phyloP scores from a whole-genome alignment of 1,284 basidiomycete genomes.

The Marasmius tenuissimus region DNA sequence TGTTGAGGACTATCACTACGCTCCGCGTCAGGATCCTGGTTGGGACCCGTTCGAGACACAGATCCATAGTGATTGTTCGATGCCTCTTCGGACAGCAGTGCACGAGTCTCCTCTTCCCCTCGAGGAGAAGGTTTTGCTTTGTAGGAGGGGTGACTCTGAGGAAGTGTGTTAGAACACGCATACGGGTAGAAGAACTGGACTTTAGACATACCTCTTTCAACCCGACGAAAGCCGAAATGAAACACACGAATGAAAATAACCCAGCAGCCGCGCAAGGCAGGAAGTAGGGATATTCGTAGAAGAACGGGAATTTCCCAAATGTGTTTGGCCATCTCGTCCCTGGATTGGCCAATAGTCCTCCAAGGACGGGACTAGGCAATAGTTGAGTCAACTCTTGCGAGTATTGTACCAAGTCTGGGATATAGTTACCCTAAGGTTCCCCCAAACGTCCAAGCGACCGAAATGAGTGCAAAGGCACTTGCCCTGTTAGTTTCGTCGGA shows the following conservation, averaged over 20 bases:
- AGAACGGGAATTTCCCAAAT: conserved; percentile 30
- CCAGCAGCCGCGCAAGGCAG: conserved; percentile 40
- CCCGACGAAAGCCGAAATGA: conserved; percentile 23
- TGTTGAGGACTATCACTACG: conserved; percentile 31
- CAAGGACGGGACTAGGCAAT: conserved; percentile 35
- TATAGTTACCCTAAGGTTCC: conserved; percentile 35
- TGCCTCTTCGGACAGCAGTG: neutral
- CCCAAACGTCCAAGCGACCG: conserved; percentile 42
- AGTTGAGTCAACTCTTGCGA: neutral
- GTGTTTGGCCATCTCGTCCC: conserved; percentile 36
- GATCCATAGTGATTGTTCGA: neutral
- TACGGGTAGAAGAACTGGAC: neutral
- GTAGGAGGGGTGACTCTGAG: neutral
- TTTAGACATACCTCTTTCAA: conserved; percentile 31
- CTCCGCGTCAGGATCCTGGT: neutral
- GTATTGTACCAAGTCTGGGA: neutral
- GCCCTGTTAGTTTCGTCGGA: conserved; percentile 45
- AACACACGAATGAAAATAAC: conserved; percentile 26
- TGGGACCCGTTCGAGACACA: neutral
- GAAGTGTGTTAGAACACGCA: neutral
- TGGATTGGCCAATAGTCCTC: conserved; percentile 41
- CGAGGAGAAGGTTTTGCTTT: conserved; percentile 5
- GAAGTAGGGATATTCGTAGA: conserved; percentile 39
- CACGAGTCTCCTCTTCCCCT: conserved; percentile 8
- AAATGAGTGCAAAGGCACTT: conserved; percentile 39